Evolutionary conservation across 108 stramenopile species (phyloP), one percentile per base, ranked within the genome.

Genomic region (Nannochloropsis salina): DNA sequence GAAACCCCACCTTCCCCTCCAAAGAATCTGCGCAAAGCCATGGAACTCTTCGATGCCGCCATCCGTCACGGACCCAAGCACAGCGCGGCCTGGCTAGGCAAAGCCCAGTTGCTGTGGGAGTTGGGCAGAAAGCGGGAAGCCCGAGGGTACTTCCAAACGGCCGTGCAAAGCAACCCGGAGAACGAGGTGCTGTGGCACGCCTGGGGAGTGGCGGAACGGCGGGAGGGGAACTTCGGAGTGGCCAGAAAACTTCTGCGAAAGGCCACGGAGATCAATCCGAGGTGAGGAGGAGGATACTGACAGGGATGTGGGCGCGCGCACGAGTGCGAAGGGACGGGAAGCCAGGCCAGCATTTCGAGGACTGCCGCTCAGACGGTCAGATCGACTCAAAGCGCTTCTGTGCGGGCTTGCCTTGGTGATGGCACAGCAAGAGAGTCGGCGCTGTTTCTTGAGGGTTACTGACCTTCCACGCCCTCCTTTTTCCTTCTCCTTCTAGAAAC

Each of bases 11-110:
- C 31, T 31, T 31, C 31, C 31, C 31, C 31, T 31, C 31, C 3
- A 74, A 15, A 74, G 61, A n/a, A 74, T 74, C 61, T 74, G 8
- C 61, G 61, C 61, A 74, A 74, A n/a, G 61, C 61, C 3, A 74
- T 74, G 61, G 61, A 74, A n/a, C 61, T 74, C 2, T 74, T 74
- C 61, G 61, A 74, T 6, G 61, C 61, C n/a, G 61, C 61, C 61
- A 74, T 74, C 61, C 15, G n/a, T 15, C 61, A 74, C 20, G 61
- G 61, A 3, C 61, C 61, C 8, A 15, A n/a, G 61, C 61, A 74
- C n/a, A n/a, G 20, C 20, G 61, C 61, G 61, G 15, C 61, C 61
- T 74, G 61, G 61, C 61, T 74, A n/a, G 61, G 20, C 2, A 74
- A 74, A 6, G 61, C 61, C 61, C 61, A 74, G 8, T 74, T 74